phyloP scores from a whole-genome alignment of 495 filamentous ascomycete genomes.

The Podospora comata region DNA sequence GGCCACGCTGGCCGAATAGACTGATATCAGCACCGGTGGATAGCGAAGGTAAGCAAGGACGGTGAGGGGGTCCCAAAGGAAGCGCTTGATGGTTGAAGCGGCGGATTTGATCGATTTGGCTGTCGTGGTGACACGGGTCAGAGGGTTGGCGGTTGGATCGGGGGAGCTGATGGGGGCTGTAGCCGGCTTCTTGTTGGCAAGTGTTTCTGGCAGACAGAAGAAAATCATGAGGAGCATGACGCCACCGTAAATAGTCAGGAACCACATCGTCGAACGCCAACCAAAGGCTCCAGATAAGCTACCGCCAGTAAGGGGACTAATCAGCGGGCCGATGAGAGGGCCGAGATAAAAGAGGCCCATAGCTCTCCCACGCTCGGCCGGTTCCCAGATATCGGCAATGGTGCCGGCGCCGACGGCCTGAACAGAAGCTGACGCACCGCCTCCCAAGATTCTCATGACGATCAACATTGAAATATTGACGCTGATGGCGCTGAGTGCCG shows the following conservation, averaged over 20 bases:
- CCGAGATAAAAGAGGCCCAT: slow-evolving; percentile 94
- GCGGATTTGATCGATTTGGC: slow-evolving; percentile 56
- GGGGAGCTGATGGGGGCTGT: not conserved
- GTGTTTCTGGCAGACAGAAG: slow-evolving; percentile 69
- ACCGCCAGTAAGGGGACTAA: slow-evolving; percentile 86
- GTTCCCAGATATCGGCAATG: slow-evolving; percentile 88
- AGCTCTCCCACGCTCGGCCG: slow-evolving; percentile 73
- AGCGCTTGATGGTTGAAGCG: slow-evolving; percentile 56
- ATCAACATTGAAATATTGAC: slow-evolving; percentile 81
- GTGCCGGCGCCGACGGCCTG: slow-evolving; percentile 93
- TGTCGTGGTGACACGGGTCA: slow-evolving; percentile 54
- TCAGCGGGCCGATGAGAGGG: slow-evolving; percentile 77
- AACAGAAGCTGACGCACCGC: slow-evolving; percentile 81
- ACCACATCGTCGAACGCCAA: slow-evolving; percentile 89
- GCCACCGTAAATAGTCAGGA: slow-evolving; percentile 73
- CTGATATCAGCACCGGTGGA: slow-evolving; percentile 73
- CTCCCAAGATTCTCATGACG: slow-evolving; percentile 75
- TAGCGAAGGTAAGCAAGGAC: slow-evolving; percentile 78
- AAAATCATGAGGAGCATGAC: slow-evolving; percentile 59
- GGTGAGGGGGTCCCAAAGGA: slow-evolving; percentile 75
- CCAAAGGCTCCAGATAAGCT: slow-evolving; percentile 64
- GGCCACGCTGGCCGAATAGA: slow-evolving; percentile 77
- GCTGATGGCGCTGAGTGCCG: slow-evolving; percentile 66
- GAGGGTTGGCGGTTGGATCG: slow-evolving; percentile 5
- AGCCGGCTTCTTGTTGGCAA: slow-evolving; percentile 33